These are phyloP conservation scores for Skeletonema costatum DNA, from an alignment of 108 stramenopile genomes.

Conservation along the genomic window DNA sequence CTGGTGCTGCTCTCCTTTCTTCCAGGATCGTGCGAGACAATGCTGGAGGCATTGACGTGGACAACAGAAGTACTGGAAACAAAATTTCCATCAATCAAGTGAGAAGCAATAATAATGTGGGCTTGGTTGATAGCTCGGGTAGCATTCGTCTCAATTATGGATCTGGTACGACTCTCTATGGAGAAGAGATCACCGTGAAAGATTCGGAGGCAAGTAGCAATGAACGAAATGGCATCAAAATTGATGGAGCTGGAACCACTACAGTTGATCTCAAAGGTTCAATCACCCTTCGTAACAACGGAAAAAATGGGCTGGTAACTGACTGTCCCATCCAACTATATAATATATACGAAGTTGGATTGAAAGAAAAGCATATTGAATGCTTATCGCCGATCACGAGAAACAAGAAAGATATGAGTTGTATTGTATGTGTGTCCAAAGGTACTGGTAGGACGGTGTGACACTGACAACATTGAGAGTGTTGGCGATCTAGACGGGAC, in stretches of 20 bases:
- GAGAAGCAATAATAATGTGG: neutral
- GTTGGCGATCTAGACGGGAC: neutral
- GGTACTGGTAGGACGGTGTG: too few relatives aligned
- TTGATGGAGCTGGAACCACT: neutral
- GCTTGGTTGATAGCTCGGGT: neutral
- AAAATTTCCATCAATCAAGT: neutral
- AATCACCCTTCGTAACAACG: neutral
- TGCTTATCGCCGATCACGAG: too few relatives aligned
- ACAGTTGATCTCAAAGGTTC: neutral
- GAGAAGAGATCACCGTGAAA: neutral
- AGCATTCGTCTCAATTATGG: neutral
- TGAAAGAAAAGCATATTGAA: neutral
- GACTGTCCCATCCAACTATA: too few relatives aligned
- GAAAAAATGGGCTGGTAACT: too few relatives aligned
- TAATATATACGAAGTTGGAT: too few relatives aligned
- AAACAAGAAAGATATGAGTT: too few relatives aligned
- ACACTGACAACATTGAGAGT: neutral
- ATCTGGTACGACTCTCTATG: neutral
- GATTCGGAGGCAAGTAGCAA: neutral
- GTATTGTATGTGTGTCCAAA: too few relatives aligned
- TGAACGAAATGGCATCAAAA: neutral
- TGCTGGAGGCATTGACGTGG: neutral
- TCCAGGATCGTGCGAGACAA: neutral
- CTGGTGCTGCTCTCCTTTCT: neutral
- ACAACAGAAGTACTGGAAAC: neutral